These are phyloP conservation scores for Rhizophlyctis rosea DNA, from an alignment of 192 early-diverging fungal species.

Conservation along the genomic window DNA sequence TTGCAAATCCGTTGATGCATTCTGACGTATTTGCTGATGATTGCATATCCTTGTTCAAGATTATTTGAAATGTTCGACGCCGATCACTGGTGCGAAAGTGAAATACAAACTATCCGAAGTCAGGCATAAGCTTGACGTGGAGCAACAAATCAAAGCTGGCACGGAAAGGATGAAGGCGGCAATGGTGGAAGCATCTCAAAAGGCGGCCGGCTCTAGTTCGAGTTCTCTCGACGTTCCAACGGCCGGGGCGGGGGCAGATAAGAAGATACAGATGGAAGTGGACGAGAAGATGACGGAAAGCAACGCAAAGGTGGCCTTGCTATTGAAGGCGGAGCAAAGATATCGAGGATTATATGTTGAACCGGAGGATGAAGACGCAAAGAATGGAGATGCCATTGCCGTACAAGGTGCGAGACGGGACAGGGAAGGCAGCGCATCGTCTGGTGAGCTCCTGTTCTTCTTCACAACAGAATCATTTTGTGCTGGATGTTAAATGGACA, in stretches of 20 bases:
- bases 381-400: no score
- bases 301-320: conserved; percentile 40
- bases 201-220: no score
- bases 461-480: no score
- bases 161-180: conserved; percentile 64
- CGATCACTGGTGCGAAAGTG: conserved; percentile 50
- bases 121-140: conserved; percentile 87
- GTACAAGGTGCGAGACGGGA: no score
- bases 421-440: no score
- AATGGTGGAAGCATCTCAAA: conserved; percentile 3
- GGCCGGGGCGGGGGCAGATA: conserved; percentile 23
- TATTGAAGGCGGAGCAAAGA: conserved; percentile 60
- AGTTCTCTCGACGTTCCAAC: conserved; percentile 3
- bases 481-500: no score
- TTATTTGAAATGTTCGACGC: conserved; percentile 41
- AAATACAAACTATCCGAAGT: conserved; percentile 79
- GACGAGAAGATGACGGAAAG: conserved; percentile 48
- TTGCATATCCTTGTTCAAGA: conserved; percentile 26
- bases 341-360: conserved; percentile 85
- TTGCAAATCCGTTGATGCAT: not conserved
- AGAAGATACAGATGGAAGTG: conserved; percentile 33
- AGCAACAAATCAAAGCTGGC: conserved; percentile 86
- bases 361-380: conserved; percentile 63
- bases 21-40: not conserved
- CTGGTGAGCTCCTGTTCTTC: no score